phyloP scores from a whole-genome alignment of 1,284 basidiomycete genomes.

The Malassezia furfur region DNA sequence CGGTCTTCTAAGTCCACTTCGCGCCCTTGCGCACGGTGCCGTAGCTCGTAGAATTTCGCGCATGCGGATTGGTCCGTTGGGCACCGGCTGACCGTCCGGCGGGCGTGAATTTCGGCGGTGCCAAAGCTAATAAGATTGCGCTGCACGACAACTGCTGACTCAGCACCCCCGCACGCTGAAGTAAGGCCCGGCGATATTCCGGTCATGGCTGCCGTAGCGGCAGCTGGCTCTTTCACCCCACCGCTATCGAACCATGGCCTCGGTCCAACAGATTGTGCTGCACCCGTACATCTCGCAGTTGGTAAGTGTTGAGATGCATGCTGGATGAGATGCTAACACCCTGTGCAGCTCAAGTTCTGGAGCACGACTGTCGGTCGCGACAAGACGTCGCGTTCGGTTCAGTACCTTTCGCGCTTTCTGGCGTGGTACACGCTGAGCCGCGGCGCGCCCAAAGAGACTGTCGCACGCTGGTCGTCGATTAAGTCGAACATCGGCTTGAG shows the following conservation, averaged over 20 bases:
- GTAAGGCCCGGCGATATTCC: neutral
- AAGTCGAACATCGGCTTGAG: constrained; percentile 50
- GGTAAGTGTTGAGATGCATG: constrained; percentile 16
- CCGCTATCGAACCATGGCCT: constrained; percentile 27
- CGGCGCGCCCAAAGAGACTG: constrained; percentile 50
- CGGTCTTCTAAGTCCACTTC: no score
- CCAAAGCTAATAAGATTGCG: neutral
- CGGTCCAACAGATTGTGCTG: constrained; percentile 45
- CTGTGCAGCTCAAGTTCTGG: constrained; percentile 42
- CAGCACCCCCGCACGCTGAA: neutral
- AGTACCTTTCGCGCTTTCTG: constrained; percentile 83
- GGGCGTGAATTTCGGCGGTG: neutral
- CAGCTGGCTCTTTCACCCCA: neutral
- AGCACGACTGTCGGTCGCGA: constrained; percentile 47
- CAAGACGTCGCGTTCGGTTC: constrained; percentile 77
- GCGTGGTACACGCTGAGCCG: constrained; percentile 60
- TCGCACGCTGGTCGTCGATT: constrained; percentile 49
- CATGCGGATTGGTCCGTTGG: no score
- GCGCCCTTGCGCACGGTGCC: neutral
- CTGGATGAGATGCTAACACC: neutral
- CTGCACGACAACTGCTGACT: neutral
- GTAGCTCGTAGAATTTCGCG: neutral
- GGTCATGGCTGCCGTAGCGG: neutral
- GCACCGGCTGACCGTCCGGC: no score
- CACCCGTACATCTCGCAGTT: constrained; percentile 45